Base-by-base conservation (phyloP, 352 stramenopile species). In the Phytophthora brassicae region DNA sequence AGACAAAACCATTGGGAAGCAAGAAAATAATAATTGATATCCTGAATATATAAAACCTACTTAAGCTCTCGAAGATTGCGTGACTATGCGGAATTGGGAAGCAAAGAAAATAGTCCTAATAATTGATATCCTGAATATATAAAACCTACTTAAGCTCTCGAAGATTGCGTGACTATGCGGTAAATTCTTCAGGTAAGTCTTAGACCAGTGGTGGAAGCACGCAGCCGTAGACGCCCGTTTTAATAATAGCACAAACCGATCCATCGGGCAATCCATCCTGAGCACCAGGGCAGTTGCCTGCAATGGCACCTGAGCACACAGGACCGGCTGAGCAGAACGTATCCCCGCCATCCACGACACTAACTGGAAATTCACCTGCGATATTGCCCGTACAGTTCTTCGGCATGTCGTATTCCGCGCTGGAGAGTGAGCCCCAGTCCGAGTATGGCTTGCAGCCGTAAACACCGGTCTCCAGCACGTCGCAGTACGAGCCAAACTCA, bases 401-500 rank as follows among this genome's bases (percentile, higher is more conserved):
- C 19, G 60, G 60, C 12, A 29, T 29, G 7, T 62, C 63, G 56
- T 70, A 65, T 22, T 49, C 39, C 9, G 29, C 35, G 24, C 41
- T 63, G 23, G 55, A 29, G 44, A 14, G 33, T 6, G 33, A 35
- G 36, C 28, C 31, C 44, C 33, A 48, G 24, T 43, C 35, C 2
- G 43, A 56, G 36, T 67, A 61, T 11, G 60, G 51, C 22, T 63
- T 61, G 44, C 64, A 72, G 19, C 64, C 64, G 31, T 57, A 72
- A 39, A 56, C 58, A 35, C 52, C 64, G 20, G 64, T 60, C 49
- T 59, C 48, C 29, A 72, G 45, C 35, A 68, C 33, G n/a, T 49
- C 60, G 53, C 65, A 72, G 59, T 69, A 69, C 24, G 65, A 69
- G 26, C 65, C 65, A 17, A 51, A 61, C 24, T 60, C 52, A 6